These are phyloP conservation scores for Moricandia moricandioides DNA, from an alignment of 345 rosid species.

Conservation along the genomic window DNA sequence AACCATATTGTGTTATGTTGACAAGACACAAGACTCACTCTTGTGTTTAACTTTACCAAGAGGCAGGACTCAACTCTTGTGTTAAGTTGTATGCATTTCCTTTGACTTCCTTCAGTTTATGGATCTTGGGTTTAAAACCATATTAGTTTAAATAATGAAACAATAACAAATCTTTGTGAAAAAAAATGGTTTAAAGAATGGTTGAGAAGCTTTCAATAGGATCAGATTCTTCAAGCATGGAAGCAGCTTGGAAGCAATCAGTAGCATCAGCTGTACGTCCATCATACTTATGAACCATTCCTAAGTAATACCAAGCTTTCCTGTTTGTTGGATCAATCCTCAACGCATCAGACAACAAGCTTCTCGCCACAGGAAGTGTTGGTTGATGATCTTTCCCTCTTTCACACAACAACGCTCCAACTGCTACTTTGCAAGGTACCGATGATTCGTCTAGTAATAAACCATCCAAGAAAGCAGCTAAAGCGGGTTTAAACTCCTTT, in stretches of 20 bases:
- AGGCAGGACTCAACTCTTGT: background rate
- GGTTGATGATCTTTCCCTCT: constrained; percentile 45
- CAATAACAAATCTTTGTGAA: constrained; percentile 5
- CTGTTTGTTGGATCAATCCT: constrained; percentile 83
- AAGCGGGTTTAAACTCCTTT: constrained; percentile 56
- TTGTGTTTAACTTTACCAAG: background rate
- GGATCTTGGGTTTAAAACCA: background rate
- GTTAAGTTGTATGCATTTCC: background rate
- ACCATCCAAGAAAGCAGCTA: constrained; percentile 53
- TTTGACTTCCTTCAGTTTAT: background rate
- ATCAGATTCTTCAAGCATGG: constrained; percentile 91
- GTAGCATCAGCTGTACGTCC: constrained; percentile 85
- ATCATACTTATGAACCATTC: constrained; percentile 67
- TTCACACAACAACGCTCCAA: constrained; percentile 57
- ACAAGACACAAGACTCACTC: background rate
- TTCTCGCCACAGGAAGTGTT: constrained; percentile 75
- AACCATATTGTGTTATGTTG: background rate
- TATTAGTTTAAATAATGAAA: background rate
- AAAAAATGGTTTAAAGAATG: constrained; percentile 32
- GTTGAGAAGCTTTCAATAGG: constrained; percentile 86
- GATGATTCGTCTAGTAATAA: constrained; percentile 54
- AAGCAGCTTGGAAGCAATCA: constrained; percentile 93
- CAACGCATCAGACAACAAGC: constrained; percentile 80
- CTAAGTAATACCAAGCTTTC: constrained; percentile 86
- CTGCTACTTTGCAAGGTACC: constrained; percentile 66